phyloP scores from a whole-genome alignment of 192 early-diverging fungal genomes.

The Ambispora gerdemannii region DNA sequence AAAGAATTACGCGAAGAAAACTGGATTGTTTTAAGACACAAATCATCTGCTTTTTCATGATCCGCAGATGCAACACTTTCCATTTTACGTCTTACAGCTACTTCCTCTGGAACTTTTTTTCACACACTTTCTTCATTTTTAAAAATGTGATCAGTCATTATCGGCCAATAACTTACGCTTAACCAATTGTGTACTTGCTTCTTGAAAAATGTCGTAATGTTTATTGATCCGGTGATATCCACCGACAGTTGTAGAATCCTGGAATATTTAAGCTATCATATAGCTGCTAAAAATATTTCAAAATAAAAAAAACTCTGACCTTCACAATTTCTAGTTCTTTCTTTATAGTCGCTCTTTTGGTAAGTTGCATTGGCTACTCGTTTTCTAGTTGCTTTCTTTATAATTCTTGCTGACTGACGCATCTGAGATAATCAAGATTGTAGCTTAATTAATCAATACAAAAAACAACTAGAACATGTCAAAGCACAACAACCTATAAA shows the following conservation, averaged over 20 bases:
- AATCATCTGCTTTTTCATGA: too few species aligned
- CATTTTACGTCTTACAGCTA: too few species aligned
- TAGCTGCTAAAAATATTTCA: background rate
- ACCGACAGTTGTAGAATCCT: slow-evolving; percentile 8
- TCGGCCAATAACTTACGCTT: slow-evolving; percentile 7
- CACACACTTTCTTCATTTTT: background rate
- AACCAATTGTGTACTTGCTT: slow-evolving; percentile 14
- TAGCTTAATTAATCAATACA: slow-evolving; percentile 2
- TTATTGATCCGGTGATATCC: slow-evolving; percentile 18
- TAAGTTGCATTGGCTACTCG: slow-evolving; percentile 9
- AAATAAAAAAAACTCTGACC: background rate
- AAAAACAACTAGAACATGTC: too few species aligned
- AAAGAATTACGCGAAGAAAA: too few species aligned
- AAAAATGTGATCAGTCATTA: background rate
- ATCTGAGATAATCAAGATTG: background rate
- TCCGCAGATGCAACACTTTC: too few species aligned
- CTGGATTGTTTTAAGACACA: too few species aligned
- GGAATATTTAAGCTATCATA: background rate
- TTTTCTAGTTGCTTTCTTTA: background rate
- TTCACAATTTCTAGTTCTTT: slow-evolving; percentile 11
- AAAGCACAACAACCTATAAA: too few species aligned
- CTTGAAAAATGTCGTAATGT: slow-evolving; percentile 19
- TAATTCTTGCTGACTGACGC: background rate
- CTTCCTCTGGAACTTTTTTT: background rate
- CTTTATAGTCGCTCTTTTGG: slow-evolving; percentile 1